Evolutionary conservation across 306 rosid genomes (phyloP), one percentile per base, ranked within the genome.

Genomic region (Cicer judaicum): DNA sequence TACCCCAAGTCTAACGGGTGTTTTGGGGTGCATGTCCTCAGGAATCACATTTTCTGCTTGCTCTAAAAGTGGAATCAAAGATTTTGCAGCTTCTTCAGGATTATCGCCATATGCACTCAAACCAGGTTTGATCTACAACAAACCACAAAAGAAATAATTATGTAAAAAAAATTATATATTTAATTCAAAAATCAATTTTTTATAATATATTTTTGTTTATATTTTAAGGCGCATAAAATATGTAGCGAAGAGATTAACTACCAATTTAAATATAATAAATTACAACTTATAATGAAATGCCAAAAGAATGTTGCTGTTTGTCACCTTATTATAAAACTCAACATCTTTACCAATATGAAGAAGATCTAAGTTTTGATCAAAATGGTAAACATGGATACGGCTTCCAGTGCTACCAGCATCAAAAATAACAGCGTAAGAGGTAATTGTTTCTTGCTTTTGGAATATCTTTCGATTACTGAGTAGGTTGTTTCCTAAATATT

Each of bases 351-450:
- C 93, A 55, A 88, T 86, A 41, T 75, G 90, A 48, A 89, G 70
- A 68, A 92, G 97, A 67, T 88, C 82, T 10, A 88, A 88, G 71
- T 78, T 73, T 4, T 79, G 83, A 39, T 92, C 89, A 40, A 92
- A 90, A 52, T 80, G 75, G 79, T 80, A 92, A 54, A 90, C 97
- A 64, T 92, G 96, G 5, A 92, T 86, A 10, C 97, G 96, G 60
- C 86, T 88, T 1, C 97, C 96, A 12, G 96, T 88, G 83, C 97
- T 92, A 13, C 96, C 96, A 42, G 96, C 97, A 72, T 92, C 97
- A 66, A 92, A 86, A 7, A 92, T 84, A 4, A 88, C 97, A 15
- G 92, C 93, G 16, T 70, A 92, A 21, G 89, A 77, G 59, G 75
- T 39, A 6, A 70, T 1, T 16, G 39, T n/a, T 66, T 73, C 60